Evolutionary conservation across 176 grass and related monocot species (phyloP), one percentile per base, ranked within the genome.

Genomic region (Triticum timopheevii): DNA sequence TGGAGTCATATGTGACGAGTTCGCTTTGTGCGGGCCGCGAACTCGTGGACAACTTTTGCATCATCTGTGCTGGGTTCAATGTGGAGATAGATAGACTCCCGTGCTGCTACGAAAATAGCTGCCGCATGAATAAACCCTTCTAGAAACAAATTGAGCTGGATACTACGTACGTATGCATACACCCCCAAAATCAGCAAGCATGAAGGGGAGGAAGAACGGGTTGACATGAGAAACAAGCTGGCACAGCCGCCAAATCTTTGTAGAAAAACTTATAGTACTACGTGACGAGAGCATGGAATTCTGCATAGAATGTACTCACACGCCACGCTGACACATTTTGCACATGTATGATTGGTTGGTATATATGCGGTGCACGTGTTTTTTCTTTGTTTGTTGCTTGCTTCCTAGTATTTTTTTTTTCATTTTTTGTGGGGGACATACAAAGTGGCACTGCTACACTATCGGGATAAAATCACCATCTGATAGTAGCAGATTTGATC

Each of bases 21-120:
- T 62, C 45, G 65, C 20, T 39, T 61, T 15, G 36, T 59, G 23
- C 13, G 13, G 15, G 24, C 45, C 39, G 56, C 36, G 1, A 45
- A 72, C 76, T 35, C 67, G 56, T 80, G 10, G 35, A 49, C 85
- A 70, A 79, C 24, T 72, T 59, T 59, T 70, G 71, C 72, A 36
- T 84, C 36, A 72, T 11, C 8, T 5, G 36, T 10, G 28, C 31
- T 6, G 33, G 22, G 12, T 36, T 24, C 0, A 7, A 56, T 82
- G 40, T 82, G 45, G 30, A 73, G 52, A 83, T 73, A 83, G 36
- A 28, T 59, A 22, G n/a, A 73, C n/a, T 73, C 81, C 68, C 7
- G 23, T 15, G 52, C 52, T 22, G 6, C 9, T 11, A 83, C 81
- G 81, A 83, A 34, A 59, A n/a, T 5, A 27, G 68, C 68, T 72